Base-by-base conservation (phyloP, 495 filamentous ascomycete species). In the Neurospora sp. region DNA sequence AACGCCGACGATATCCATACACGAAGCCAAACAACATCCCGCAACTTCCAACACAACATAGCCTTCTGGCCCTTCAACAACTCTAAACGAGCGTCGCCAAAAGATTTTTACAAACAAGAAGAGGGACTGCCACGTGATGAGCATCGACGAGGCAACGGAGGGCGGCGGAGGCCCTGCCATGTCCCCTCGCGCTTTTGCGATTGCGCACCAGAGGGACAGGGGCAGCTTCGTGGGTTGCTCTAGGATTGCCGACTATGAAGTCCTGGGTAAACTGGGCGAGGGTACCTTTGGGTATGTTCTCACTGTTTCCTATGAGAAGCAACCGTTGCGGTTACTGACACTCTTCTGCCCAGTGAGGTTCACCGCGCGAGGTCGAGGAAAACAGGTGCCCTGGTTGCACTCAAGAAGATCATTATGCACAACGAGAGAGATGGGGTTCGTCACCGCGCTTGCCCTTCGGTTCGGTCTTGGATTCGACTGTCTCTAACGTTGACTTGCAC, bases 351-450 rank as follows among this genome's bases (percentile, higher is more conserved):
- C 75, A 94, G 92, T 74, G 94, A 97, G 84, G 96, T 99, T 70
- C 92, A 98, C 81, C 95, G 94, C 77, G 96, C 94, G 72, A 88
- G 88, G 76, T 92, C 92, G 20, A 91, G 89, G 77, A 92, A 85
- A 76, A 92, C 90, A 16, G 90, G 91, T 23, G 84, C 86, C 35
- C 77, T 93, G 38, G 90, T 97, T 59, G 96, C 96, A 4, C 78
- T 99, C 77, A 99, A 99, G 87, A 98, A 99, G 87, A 94, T 94
- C 75, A 87, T 94, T 70, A 93, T 93, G 90, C 92, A 93, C 75
- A 92, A 93, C 79, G 91, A 93, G 82, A 93, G 93, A 78, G 92
- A 94, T 82, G 92, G 92, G 40, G 91, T 92, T 78, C 79, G 89
- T 84, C 54, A 70, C 44, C 69, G 39, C 31, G 10, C 48, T 41